Evolutionary conservation across 1,284 basidiomycete species (phyloP).

Genomic region (Cryptococcus amylolentus): DNA sequence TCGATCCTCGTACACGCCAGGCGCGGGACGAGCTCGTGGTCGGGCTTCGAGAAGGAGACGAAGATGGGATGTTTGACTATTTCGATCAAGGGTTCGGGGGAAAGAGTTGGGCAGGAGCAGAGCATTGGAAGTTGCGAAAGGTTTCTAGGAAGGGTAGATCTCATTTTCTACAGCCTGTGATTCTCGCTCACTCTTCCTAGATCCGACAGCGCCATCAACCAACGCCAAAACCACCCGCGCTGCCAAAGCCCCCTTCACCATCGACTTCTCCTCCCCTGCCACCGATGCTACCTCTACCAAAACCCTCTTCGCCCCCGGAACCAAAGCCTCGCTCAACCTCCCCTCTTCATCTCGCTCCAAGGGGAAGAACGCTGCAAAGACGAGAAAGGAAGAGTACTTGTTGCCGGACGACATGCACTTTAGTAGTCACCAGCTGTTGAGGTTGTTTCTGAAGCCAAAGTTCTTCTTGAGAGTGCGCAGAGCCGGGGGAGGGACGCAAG

Average conservation of each 20-base stretch:
- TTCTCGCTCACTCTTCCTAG: slow-evolving; percentile 2
- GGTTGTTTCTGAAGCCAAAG: slow-evolving; percentile 92
- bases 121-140: slow-evolving; percentile 93
- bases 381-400: slow-evolving; percentile 71
- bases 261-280: slow-evolving; percentile 72
- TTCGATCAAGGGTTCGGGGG: slow-evolving; percentile 77
- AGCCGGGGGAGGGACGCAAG: no score
- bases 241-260: slow-evolving; percentile 84
- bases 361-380: slow-evolving; percentile 41
- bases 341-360: slow-evolving; percentile 57
- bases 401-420: slow-evolving; percentile 99
- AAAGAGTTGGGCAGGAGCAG: slow-evolving; percentile 98
- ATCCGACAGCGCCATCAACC: slow-evolving; percentile 48
- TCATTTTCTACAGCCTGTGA: background rate
- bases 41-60: slow-evolving; percentile 66
- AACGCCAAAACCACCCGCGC: slow-evolving; percentile 53
- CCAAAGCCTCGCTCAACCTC: slow-evolving; percentile 74
- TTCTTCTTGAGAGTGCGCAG: slow-evolving; percentile 55
- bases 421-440: slow-evolving; percentile 79
- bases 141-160: slow-evolving; percentile 67
- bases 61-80: slow-evolving; percentile 75
- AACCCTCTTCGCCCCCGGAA: slow-evolving; percentile 74
- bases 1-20: slow-evolving; percentile 70
- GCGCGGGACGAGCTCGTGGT: slow-evolving; percentile 75
- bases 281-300: slow-evolving; percentile 58